These are phyloP conservation scores for Spergularia bocconei DNA, from an alignment of 148 eudicot genomes.

Conservation along the genomic window DNA sequence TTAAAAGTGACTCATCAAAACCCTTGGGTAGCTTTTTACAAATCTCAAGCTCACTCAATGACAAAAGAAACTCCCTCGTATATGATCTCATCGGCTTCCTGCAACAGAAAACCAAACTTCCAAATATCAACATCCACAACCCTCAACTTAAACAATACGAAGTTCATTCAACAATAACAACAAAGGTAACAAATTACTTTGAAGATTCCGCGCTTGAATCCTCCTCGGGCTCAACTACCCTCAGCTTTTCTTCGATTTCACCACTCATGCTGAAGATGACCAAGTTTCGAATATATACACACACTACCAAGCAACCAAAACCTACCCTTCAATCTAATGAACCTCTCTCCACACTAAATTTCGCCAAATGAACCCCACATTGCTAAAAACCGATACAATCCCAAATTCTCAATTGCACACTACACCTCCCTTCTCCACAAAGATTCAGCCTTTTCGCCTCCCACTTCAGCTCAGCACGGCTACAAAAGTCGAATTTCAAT, in stretches of 20 bases:
- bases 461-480: not conserved
- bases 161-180: conserved; percentile 8
- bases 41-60: conserved; percentile 62
- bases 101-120: conserved; percentile 21
- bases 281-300: not conserved
- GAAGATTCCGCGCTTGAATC: conserved; percentile 21
- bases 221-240: conserved; percentile 29
- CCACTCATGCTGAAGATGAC: conserved; percentile 22
- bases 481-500: not conserved
- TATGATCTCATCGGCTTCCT: conserved; percentile 60
- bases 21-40: conserved; percentile 78
- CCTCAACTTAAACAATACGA: conserved; percentile 2
- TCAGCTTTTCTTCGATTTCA: conserved; percentile 28
- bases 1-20: conserved; percentile 58
- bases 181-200: conserved; percentile 21
- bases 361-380: not conserved
- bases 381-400: not conserved
- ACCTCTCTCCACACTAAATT: conserved; percentile 3
- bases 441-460: conserved; percentile 9
- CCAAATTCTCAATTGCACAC: not conserved
- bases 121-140: conserved; percentile 10
- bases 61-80: conserved; percentile 71
- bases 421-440: conserved; percentile 8
- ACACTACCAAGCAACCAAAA: conserved; percentile 15
- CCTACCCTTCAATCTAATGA: conserved; percentile 13